A percentile compares a stretch with the other conserved stretches of the same genome.
phyloP scores from a whole-genome alignment of 768 basidiomycete genomes.

The Porpolomopsis calyptriformis region DNA sequence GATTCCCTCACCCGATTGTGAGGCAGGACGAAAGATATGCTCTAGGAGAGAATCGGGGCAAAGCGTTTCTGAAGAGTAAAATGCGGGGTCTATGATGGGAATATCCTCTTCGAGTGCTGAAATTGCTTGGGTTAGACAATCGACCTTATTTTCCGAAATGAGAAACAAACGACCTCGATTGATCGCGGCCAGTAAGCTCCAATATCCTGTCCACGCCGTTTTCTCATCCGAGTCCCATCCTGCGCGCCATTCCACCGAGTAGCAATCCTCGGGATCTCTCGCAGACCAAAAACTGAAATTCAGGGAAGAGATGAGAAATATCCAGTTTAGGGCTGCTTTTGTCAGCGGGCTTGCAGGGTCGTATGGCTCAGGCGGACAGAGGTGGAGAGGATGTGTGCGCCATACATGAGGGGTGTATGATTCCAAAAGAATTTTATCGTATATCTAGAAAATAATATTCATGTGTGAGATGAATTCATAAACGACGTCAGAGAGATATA shows the following conservation, averaged over 20 bases:
- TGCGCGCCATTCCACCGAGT: constrained; percentile 67
- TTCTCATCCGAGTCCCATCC: constrained; percentile 49
- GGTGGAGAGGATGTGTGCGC: constrained; percentile 67
- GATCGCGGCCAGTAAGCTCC: constrained; percentile 78
- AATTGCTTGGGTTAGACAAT: constrained; percentile 5
- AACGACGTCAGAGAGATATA: constrained; percentile 21
- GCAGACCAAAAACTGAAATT: constrained; percentile 91
- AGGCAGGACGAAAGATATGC: constrained; percentile 54
- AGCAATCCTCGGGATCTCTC: constrained; percentile 50
- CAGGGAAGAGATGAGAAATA: constrained; percentile 76
- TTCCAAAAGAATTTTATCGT: constrained; percentile 43
- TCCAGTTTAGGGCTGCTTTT: constrained; percentile 63
- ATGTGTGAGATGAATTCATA: constrained; percentile 5
- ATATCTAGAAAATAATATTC: constrained; percentile 38
- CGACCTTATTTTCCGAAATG: constrained; percentile 3
- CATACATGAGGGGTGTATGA: constrained; percentile 73
- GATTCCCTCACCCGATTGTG: constrained; percentile 48
- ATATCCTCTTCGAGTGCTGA: constrained; percentile 63
- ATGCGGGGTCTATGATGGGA: constrained; percentile 68
- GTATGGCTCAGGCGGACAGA: constrained; percentile 60
- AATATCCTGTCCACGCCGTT: constrained; percentile 70
- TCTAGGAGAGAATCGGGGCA: constrained; percentile 66
- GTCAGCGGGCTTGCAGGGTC: constrained; percentile 42
- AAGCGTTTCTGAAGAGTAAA: constrained; percentile 58
- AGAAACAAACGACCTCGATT: constrained; percentile 48